These are phyloP conservation scores for Cercospora sesami DNA, from an alignment of 2,329 filamentous ascomycete genomes.

Conservation along the genomic window DNA sequence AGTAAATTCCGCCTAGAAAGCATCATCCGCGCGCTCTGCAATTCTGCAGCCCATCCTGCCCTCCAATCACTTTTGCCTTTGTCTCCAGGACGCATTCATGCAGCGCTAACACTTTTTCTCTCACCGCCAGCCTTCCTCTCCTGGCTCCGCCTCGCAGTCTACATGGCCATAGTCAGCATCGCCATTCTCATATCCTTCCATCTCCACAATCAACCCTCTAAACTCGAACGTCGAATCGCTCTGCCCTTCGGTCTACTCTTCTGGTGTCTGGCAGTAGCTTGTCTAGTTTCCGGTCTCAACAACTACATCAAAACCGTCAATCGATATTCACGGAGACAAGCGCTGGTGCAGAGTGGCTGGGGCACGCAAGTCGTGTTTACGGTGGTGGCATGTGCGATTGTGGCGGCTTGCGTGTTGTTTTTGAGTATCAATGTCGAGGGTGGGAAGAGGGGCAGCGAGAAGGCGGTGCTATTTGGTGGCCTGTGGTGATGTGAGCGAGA, in stretches of 20 bases:
- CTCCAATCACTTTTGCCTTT: neutral
- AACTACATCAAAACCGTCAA: slow-evolving; percentile 86
- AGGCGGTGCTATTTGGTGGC: neutral
- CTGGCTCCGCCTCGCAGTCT: slow-evolving; percentile 83
- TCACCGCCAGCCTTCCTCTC: slow-evolving; percentile 66
- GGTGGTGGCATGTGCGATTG: slow-evolving; percentile 61
- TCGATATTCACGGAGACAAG: slow-evolving; percentile 74
- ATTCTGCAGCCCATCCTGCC: neutral
- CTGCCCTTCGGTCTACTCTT: slow-evolving; percentile 84
- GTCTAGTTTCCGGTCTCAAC: slow-evolving; percentile 71
- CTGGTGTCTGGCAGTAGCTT: slow-evolving; percentile 78
- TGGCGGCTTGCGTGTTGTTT: slow-evolving; percentile 65
- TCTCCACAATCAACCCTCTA: slow-evolving; percentile 69
- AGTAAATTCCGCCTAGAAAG: neutral
- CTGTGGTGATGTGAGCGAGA: neutral
- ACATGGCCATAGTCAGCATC: slow-evolving; percentile 85
- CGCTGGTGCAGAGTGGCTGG: slow-evolving; percentile 90
- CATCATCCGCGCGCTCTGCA: neutral
- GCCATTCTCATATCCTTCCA: slow-evolving; percentile 95
- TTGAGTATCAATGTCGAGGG: slow-evolving; percentile 47
- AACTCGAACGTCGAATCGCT: slow-evolving; percentile 72
- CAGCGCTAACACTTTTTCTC: neutral
- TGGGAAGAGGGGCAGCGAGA: neutral
- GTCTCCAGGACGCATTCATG: neutral
- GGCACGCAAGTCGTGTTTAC: slow-evolving; percentile 81